phyloP scores from a whole-genome alignment of 2,329 filamentous ascomycete genomes.

The Pyrenochaeta sp. region DNA sequence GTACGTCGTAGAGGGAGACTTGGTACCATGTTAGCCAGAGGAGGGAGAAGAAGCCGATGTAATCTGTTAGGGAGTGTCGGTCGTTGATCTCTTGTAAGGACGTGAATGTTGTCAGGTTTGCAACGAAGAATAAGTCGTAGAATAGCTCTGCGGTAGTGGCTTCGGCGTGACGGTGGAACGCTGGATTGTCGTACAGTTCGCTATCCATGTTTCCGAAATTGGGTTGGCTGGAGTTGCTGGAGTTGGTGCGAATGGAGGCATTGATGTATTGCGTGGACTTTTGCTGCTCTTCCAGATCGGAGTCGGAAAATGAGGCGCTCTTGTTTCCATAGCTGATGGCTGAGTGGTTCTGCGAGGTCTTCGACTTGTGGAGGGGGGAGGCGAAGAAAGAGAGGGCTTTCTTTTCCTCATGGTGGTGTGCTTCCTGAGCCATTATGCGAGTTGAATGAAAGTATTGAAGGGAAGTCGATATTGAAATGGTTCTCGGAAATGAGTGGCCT shows the following conservation, averaged over 20 bases:
- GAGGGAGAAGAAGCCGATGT: constrained; percentile 65
- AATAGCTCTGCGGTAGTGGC: constrained; percentile 66
- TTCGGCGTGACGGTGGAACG: constrained; percentile 56
- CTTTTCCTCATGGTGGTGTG: constrained; percentile 20
- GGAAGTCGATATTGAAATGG: not conserved
- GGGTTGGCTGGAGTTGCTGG: constrained; percentile 10
- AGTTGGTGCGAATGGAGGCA: constrained; percentile 4
- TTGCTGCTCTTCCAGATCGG: constrained; percentile 13
- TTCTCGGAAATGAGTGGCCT: not conserved
- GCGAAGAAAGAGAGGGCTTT: constrained; percentile 26
- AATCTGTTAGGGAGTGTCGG: constrained; percentile 50
- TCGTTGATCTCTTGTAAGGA: constrained; percentile 64
- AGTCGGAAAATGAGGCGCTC: constrained; percentile 1
- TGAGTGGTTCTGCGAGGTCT: not conserved
- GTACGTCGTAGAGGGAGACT: constrained; percentile 70
- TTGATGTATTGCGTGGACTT: not conserved
- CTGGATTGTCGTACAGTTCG: constrained; percentile 18
- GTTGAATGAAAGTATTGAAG: not conserved
- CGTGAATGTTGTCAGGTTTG: constrained; percentile 70
- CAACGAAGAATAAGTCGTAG: constrained; percentile 68
- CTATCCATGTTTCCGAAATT: constrained; percentile 25
- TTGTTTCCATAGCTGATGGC: not conserved
- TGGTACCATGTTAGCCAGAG: constrained; percentile 76
- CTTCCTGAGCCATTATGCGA: constrained; percentile 28
- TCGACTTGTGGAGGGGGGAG: constrained; percentile 20